Evolutionary conservation across 352 stramenopile genomes (phyloP).

Genomic region (Lagenidium giganteum): DNA sequence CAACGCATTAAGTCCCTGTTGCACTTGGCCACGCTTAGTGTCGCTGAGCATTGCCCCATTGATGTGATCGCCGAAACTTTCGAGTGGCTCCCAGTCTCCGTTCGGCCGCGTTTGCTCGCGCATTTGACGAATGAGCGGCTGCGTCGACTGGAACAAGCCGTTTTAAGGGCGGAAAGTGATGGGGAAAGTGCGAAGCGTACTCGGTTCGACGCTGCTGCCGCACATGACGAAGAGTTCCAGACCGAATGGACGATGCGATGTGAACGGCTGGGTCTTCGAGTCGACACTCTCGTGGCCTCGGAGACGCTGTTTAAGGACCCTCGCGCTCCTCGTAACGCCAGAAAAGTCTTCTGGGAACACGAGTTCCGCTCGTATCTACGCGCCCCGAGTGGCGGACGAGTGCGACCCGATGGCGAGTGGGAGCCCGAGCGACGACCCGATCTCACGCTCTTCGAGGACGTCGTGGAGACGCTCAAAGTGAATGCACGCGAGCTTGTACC

Average conservation of each 20-base stretch:
- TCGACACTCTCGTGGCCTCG: not conserved
- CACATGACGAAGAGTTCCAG: slow-evolving; percentile 12
- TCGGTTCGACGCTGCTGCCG: too few species aligned
- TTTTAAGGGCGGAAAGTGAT: too few species aligned
- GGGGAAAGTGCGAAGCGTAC: too few species aligned
- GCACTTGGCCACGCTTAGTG: slow-evolving; percentile 3
- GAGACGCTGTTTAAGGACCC: slow-evolving; percentile 19
- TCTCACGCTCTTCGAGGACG: slow-evolving; percentile 38
- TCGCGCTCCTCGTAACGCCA: not conserved
- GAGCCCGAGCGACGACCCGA: not conserved
- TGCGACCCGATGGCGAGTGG: not conserved
- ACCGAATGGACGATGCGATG: slow-evolving; percentile 12
- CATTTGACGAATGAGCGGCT: slow-evolving; percentile 10
- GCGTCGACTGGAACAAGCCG: slow-evolving; percentile 10
- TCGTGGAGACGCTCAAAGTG: slow-evolving; percentile 52
- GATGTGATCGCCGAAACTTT: slow-evolving; percentile 11
- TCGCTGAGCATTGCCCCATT: not conserved
- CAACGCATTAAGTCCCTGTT: slow-evolving; percentile 5
- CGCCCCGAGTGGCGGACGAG: not conserved
- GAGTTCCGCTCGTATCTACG: slow-evolving; percentile 3
- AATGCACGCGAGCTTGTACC: slow-evolving; percentile 57
- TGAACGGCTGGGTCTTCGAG: not conserved
- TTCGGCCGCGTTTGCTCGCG: not conserved
- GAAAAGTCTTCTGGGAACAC: slow-evolving; percentile 18
- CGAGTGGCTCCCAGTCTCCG: slow-evolving; percentile 7